phyloP scores from a whole-genome alignment of 257 asterid species.

The Capsicum pubescens region DNA sequence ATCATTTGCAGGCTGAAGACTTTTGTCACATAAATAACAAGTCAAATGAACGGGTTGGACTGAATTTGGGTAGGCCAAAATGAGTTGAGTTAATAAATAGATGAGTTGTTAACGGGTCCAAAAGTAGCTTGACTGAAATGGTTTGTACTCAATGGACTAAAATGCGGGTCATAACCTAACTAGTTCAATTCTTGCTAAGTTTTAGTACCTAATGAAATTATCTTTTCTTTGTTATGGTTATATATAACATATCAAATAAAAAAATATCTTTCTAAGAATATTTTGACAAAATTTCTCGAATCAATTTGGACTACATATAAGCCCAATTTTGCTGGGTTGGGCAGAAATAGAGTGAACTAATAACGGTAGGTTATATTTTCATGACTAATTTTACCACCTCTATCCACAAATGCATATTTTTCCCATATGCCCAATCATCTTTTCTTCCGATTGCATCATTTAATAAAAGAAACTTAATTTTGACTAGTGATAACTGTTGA shows the following conservation, averaged over 20 bases:
- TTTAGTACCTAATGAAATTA: not conserved
- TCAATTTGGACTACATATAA: not conserved
- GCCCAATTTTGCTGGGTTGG: not conserved
- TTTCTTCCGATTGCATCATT: too few species aligned
- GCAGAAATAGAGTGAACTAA: too few species aligned
- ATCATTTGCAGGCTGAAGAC: slow-evolving; percentile 19
- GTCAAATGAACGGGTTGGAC: not conserved
- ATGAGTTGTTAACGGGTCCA: not conserved
- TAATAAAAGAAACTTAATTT: too few species aligned
- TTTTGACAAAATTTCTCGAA: not conserved
- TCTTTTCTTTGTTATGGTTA: not conserved
- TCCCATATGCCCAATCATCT: too few species aligned
- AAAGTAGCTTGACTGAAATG: too few species aligned
- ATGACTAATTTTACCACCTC: not conserved
- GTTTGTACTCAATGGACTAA: too few species aligned
- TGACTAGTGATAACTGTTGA: too few species aligned
- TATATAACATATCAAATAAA: not conserved
- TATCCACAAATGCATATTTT: not conserved
- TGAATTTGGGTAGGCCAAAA: not conserved
- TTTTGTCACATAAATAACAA: not conserved
- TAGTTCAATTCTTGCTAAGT: not conserved
- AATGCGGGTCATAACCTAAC: too few species aligned
- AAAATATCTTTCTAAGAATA: not conserved
- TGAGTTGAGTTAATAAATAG: not conserved
- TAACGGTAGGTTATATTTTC: not conserved